Conservation (phyloP, 2,329 filamentous ascomycete genomes). For the Thyridium curvatum region DNA sequence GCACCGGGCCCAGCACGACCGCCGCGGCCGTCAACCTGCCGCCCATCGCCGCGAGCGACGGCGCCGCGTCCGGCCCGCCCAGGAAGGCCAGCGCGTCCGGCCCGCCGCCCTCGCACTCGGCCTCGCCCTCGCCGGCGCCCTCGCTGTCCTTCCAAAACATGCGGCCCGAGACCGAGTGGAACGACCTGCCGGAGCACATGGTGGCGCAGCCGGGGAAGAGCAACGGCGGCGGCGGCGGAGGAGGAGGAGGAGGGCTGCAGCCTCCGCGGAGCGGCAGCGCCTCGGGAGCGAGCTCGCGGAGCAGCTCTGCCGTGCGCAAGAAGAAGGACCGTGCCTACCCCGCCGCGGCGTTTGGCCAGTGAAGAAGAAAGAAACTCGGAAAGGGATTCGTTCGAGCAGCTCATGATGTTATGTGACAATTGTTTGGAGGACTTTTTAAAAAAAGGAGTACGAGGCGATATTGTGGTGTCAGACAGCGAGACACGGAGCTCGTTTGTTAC, state of each 20-base stretch:
- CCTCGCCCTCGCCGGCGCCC: slow-evolving; percentile 14
- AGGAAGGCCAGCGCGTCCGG: not conserved
- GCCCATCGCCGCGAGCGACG: slow-evolving; percentile 2
- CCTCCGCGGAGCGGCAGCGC: slow-evolving; percentile 17
- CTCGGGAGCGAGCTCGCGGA: slow-evolving; percentile 46
- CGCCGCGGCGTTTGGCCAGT: slow-evolving; percentile 52
- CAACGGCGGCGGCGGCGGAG: not conserved
- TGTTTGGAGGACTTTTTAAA: too few relatives aligned
- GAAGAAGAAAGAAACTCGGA: not conserved
- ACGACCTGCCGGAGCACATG: slow-evolving; percentile 59
- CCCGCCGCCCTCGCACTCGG: slow-evolving; percentile 6
- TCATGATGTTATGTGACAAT: not conserved
- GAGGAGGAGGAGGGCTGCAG: slow-evolving; percentile 1
- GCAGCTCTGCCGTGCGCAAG: slow-evolving; percentile 41
- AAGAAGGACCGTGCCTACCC: slow-evolving; percentile 58
- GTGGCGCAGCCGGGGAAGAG: slow-evolving; percentile 16
- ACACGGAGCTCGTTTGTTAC: too few relatives aligned
- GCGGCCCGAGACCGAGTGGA: slow-evolving; percentile 57
- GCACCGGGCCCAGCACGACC: not conserved
- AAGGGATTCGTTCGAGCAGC: too few relatives aligned
- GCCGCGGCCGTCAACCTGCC: slow-evolving; percentile 13
- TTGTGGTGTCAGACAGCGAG: too few relatives aligned
- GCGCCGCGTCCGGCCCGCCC: slow-evolving; percentile 1
- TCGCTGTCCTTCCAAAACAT: slow-evolving; percentile 51
- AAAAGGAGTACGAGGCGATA: too few relatives aligned